phyloP scores from a whole-genome alignment of 2,329 filamentous ascomycete genomes.

The Pyrenophora tritici-repentis region DNA sequence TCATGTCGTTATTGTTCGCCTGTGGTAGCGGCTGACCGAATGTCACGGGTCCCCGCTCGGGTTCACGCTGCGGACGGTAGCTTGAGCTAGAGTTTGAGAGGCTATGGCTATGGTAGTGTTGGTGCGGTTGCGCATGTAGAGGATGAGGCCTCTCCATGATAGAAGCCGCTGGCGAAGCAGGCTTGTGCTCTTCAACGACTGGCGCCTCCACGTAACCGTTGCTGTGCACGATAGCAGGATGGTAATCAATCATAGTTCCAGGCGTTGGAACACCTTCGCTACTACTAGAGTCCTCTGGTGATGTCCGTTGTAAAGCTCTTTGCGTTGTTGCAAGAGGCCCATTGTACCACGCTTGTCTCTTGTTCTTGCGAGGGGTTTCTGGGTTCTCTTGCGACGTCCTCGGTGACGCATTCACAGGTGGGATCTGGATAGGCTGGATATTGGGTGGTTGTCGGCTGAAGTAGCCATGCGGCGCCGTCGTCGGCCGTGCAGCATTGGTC shows the following conservation, averaged over 20 bases:
- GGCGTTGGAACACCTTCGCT: constrained; percentile 61
- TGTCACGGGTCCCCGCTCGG: constrained; percentile 33
- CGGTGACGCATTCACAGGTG: constrained; percentile 42
- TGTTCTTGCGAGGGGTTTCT: constrained; percentile 63
- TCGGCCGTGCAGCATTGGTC: constrained; percentile 30
- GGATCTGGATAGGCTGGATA: constrained; percentile 32
- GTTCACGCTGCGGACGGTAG: constrained; percentile 40
- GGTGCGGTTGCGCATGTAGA: constrained; percentile 34
- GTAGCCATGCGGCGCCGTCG: constrained; percentile 48
- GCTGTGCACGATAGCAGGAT: constrained; percentile 59
- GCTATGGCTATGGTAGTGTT: constrained; percentile 37
- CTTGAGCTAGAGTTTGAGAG: constrained; percentile 32
- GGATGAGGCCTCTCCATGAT: constrained; percentile 47
- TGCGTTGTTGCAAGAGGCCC: constrained; percentile 50
- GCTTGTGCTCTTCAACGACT: constrained; percentile 50
- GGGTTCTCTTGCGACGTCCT: constrained; percentile 47
- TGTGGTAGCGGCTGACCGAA: constrained; percentile 45
- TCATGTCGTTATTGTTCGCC: constrained; percentile 55
- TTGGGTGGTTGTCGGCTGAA: constrained; percentile 29
- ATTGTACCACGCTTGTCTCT: constrained; percentile 76
- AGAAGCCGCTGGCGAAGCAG: constrained; percentile 25
- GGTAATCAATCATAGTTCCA: constrained; percentile 56
- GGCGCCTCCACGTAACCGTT: constrained; percentile 55
- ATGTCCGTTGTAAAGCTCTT: constrained; percentile 53
- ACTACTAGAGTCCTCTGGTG: constrained; percentile 61